These are phyloP conservation scores for Neurospora discreta DNA, from an alignment of 495 filamentous ascomycete species.

Conservation along the genomic window DNA sequence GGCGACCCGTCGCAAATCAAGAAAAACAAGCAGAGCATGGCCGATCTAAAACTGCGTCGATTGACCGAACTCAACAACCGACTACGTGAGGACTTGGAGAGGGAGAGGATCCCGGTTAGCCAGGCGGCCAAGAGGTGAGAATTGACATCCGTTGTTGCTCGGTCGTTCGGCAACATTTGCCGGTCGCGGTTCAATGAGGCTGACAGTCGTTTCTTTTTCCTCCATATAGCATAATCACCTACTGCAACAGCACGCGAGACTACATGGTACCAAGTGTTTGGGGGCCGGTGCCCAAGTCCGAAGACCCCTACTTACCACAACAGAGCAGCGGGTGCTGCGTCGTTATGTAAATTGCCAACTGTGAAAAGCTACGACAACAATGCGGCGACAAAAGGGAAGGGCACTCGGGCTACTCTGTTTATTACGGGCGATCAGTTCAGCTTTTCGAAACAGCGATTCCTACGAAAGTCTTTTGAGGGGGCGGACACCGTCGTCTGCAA, in stretches of 20 bases:
- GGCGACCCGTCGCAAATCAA: slow-evolving; percentile 59
- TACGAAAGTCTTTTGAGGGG: neutral
- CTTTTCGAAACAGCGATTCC: neutral
- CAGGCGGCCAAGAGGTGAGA: slow-evolving; percentile 82
- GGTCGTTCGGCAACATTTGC: neutral
- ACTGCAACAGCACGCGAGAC: slow-evolving; percentile 92
- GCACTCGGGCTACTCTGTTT: neutral
- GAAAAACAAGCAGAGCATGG: slow-evolving; percentile 99
- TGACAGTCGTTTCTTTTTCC: neutral
- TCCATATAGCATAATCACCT: slow-evolving; percentile 70
- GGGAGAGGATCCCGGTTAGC: slow-evolving; percentile 88
- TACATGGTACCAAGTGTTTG: slow-evolving; percentile 98
- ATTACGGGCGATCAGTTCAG: neutral
- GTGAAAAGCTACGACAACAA: neutral
- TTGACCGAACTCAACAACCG: slow-evolving; percentile 93
- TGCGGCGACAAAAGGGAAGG: neutral
- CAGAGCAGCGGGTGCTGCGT: slow-evolving; percentile 83
- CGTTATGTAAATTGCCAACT: slow-evolving; percentile 56
- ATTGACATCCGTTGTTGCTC: neutral
- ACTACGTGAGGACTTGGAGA: slow-evolving; percentile 86
- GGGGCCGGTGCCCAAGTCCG: slow-evolving; percentile 84
- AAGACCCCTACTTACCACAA: slow-evolving; percentile 94
- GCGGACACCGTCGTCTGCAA: neutral
- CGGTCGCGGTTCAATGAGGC: neutral
- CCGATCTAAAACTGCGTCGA: slow-evolving; percentile 90